These are phyloP conservation scores for Solanum hybrid DNA, from an alignment of 305 asterid species.

Conservation along the genomic window DNA sequence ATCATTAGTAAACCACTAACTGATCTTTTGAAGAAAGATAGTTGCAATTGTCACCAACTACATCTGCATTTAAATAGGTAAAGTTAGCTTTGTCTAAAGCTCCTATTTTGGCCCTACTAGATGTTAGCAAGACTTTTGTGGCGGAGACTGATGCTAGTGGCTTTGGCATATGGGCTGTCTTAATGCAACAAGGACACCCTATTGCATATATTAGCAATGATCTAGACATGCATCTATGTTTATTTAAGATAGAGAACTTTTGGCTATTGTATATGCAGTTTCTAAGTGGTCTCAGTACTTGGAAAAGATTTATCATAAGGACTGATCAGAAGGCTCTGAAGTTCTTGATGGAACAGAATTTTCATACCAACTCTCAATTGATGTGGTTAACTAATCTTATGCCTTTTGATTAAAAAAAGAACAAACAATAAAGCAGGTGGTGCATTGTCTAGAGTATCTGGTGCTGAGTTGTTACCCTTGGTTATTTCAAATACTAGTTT, in stretches of 20 bases:
- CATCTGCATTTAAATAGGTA: not conserved
- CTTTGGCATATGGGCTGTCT: not conserved
- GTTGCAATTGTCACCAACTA: not conserved
- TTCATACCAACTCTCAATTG: not conserved
- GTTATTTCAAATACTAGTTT: not conserved
- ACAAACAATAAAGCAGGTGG: not conserved
- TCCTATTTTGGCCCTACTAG: not conserved
- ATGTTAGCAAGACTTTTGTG: not conserved
- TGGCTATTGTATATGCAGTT: not conserved
- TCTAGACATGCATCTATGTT: not conserved
- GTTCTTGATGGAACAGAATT: too few species aligned
- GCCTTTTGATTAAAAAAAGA: not conserved
- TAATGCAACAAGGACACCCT: not conserved
- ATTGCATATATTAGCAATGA: not conserved
- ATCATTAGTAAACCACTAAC: too few species aligned
- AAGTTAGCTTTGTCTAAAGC: not conserved
- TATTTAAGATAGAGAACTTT: not conserved
- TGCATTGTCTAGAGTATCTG: not conserved
- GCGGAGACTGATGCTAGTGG: not conserved
- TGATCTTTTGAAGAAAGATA: not conserved
- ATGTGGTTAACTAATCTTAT: not conserved
- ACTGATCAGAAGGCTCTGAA: not conserved
- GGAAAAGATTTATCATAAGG: not conserved
- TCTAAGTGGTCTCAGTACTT: not conserved
- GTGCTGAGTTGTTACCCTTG: not conserved